Evolutionary conservation across 164 flowering plant species (phyloP), one percentile per base, ranked within the genome.

Genomic region (Stephania japonica): DNA sequence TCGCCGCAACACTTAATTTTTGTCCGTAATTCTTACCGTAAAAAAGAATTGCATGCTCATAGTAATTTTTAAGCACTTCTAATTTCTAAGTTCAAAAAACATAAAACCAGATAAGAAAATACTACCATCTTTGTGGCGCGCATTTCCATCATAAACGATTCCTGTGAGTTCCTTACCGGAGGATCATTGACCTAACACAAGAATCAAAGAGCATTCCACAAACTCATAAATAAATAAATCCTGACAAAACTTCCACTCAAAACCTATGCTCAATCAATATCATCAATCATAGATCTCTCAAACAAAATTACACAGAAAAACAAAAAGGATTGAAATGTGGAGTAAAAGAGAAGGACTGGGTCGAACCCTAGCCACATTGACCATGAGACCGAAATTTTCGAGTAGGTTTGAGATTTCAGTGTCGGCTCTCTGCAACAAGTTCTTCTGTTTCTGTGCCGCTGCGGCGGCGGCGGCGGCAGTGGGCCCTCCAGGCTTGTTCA

Each of bases 141-240:
- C 90, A 90, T 89, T 84, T 92, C 98, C 97, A 95, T 90, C 94
- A 89, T 90, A 83, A 91, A 90, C 64, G 96, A 86, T 76, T 95
- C 98, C 77, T 95, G 99, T 14, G 98, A 87, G 76, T 95, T 95
- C 80, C 91, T 85, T 47, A 91, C 92, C 0, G 93, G 93, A 19
- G 85, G 89, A 70, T 91, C 99, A 84, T 79, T 90, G 19, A 94
- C 91, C 97, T 94, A 32, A 32, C 2, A 74, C 79, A 77, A 76
- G 3, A 75, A 71, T 26, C 67, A 78, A 71, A 75, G 18, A 42
- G 24, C 50, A 43, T 23, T 66, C 62, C 59, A 50, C 18, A 1
- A 7, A 56, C 62, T 56, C 23, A 19, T 5, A 18, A 56, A 18
- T 56, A n/a, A 21, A 19, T 59, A 59, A 23, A 59, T 21, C 6